These are phyloP conservation scores for Lentinula detonsa DNA, from an alignment of 768 basidiomycete species.

Conservation along the genomic window DNA sequence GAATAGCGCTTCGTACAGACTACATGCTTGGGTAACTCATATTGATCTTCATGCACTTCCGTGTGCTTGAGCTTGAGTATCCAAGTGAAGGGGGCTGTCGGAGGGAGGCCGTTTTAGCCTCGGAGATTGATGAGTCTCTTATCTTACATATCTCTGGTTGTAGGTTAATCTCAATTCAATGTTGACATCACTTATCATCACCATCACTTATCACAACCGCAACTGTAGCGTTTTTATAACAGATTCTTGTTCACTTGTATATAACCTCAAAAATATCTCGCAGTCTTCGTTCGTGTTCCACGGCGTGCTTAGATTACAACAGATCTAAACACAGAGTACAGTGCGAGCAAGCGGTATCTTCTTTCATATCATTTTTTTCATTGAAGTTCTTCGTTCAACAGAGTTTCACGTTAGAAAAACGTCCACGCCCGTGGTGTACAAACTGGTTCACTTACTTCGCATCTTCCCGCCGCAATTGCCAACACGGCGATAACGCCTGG, in stretches of 20 bases:
- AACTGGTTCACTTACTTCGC: neutral
- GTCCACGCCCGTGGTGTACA: neutral
- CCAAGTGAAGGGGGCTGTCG: neutral
- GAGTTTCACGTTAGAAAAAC: neutral
- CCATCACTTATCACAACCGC: neutral
- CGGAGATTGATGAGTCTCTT: neutral
- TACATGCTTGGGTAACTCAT: neutral
- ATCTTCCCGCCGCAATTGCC: neutral
- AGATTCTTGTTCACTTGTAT: no score
- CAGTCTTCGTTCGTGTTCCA: neutral
- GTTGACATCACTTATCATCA: neutral
- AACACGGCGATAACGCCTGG: neutral
- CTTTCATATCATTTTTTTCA: neutral
- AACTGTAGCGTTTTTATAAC: no score
- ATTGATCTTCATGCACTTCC: neutral
- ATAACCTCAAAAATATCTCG: neutral
- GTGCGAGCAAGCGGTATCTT: neutral
- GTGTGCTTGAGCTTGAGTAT: neutral
- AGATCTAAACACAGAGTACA: neutral
- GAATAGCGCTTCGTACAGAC: neutral
- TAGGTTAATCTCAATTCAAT: neutral
- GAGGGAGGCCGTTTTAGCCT: neutral
- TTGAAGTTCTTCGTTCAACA: neutral
- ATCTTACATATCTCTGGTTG: neutral
- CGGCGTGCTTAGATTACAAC: neutral